A percentile compares a stretch with the other conserved stretches of the same genome.
Evolutionary conservation across 1,284 basidiomycete genomes (phyloP).

Genomic region (Apiotrichum gamsii): DNA sequence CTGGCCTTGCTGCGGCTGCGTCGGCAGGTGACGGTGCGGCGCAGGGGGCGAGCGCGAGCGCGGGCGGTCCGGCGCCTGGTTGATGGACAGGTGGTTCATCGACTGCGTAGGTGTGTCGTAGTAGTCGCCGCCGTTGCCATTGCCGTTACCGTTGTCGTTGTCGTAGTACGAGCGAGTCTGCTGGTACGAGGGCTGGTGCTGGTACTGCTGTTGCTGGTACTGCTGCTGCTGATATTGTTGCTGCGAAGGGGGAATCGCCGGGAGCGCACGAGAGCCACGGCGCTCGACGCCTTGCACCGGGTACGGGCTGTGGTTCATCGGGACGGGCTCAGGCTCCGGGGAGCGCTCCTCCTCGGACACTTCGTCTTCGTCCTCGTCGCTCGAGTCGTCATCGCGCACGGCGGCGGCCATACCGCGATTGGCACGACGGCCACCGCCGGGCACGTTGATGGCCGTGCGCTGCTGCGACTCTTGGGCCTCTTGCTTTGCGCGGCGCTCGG

Average conservation of each 20-base stretch:
- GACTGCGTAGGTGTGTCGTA: conserved; percentile 4
- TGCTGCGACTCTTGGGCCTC: conserved; percentile 60
- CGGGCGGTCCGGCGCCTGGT: conserved; percentile 3
- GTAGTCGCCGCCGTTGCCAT: conserved; percentile 8
- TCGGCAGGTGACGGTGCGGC: conserved; percentile 15
- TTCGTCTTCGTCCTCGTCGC: conserved; percentile 60
- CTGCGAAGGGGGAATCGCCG: conserved; percentile 16
- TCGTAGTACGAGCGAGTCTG: not conserved
- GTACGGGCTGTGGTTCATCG: conserved; percentile 1
- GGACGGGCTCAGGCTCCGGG: too few relatives aligned
- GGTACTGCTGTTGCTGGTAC: conserved; percentile 8
- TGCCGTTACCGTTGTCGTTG: not conserved
- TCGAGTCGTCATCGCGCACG: conserved; percentile 2
- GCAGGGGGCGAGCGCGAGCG: conserved; percentile 15
- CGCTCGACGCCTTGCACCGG: not conserved
- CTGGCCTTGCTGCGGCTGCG: conserved; percentile 12
- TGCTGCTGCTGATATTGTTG: not conserved
- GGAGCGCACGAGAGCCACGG: conserved; percentile 20
- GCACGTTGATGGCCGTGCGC: conserved; percentile 54
- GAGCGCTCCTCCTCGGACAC: conserved; percentile 56
- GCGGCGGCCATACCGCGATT: not conserved
- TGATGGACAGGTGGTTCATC: conserved; percentile 6
- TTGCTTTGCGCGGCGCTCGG: conserved; percentile 70
- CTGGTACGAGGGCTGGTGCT: conserved; percentile 5
- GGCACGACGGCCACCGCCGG: conserved; percentile 31